phyloP scores from a whole-genome alignment of 306 rosid genomes.

The Quercus aquifolioides region DNA sequence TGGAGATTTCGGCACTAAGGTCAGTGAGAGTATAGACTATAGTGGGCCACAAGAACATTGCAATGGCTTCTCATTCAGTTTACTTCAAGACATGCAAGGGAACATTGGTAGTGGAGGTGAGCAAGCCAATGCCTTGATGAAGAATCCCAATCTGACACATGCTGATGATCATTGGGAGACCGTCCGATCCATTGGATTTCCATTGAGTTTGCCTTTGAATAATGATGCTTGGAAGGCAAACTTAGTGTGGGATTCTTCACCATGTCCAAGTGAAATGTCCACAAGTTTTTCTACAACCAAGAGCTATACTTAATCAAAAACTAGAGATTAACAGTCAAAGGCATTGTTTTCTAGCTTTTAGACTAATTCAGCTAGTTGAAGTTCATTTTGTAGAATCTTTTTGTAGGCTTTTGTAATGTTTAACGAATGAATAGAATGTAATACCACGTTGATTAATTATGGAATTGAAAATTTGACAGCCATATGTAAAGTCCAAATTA shows the following conservation, averaged over 20 bases:
- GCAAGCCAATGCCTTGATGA: constrained; percentile 25
- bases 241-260: constrained; percentile 67
- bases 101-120: constrained; percentile 15
- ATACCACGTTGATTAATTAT: no score
- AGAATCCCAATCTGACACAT: constrained; percentile 29
- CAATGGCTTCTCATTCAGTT: constrained; percentile 29
- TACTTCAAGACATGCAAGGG: constrained; percentile 31
- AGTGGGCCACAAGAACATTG: constrained; percentile 36
- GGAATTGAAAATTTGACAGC: neutral
- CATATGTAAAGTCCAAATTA: neutral
- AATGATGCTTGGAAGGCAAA: constrained; percentile 69
- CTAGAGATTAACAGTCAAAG: constrained; percentile 20
- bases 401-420: neutral
- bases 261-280: constrained; percentile 65
- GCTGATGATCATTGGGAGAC: constrained; percentile 42
- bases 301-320: constrained; percentile 44
- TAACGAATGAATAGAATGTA: neutral
- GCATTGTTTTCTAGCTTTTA: constrained; percentile 30
- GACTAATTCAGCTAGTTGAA: constrained; percentile 1
- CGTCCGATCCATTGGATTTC: constrained; percentile 42
- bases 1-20: constrained; percentile 33
- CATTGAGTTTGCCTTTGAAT: constrained; percentile 37
- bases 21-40: constrained; percentile 27
- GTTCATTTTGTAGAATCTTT: neutral
- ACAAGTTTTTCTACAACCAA: constrained; percentile 53